Conservation (phyloP, 805 yeast genomes). For the Lipomyces chichibuensis region DNA sequence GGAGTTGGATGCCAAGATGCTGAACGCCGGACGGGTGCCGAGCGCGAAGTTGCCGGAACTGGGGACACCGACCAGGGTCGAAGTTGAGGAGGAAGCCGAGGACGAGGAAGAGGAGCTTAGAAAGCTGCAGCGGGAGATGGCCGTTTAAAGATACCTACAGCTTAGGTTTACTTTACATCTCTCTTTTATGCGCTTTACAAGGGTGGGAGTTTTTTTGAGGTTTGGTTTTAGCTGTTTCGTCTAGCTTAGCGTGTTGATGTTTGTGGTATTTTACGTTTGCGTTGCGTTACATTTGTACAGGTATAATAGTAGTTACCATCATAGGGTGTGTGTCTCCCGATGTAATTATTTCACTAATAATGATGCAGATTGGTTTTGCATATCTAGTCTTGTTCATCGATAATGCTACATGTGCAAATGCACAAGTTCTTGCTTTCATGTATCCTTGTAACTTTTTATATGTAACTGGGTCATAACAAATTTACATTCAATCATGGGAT, state of each 20-base stretch:
- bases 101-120: constrained; percentile 51
- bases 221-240: not conserved
- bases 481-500: not conserved
- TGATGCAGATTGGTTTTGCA: not conserved
- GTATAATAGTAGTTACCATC: not conserved
- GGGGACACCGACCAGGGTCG: constrained; percentile 37
- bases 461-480: not conserved
- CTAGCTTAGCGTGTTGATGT: not conserved
- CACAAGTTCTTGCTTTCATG: not conserved
- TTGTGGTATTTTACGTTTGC: not conserved
- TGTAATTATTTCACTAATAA: not conserved
- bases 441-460: not conserved
- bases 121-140: constrained; percentile 52
- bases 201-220: not conserved
- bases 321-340: not conserved
- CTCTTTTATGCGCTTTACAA: constrained; percentile 1
- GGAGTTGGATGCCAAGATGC: constrained; percentile 63
- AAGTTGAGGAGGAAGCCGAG: constrained; percentile 41
- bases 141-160: constrained; percentile 37
- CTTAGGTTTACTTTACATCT: not conserved
- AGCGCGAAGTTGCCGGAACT: constrained; percentile 42
- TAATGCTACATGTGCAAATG: not conserved
- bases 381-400: not conserved
- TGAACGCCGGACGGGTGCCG: constrained; percentile 39
- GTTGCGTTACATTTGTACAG: not conserved